These are phyloP conservation scores for Chaetomium tenue DNA, from an alignment of 495 filamentous ascomycete species.

Conservation along the genomic window DNA sequence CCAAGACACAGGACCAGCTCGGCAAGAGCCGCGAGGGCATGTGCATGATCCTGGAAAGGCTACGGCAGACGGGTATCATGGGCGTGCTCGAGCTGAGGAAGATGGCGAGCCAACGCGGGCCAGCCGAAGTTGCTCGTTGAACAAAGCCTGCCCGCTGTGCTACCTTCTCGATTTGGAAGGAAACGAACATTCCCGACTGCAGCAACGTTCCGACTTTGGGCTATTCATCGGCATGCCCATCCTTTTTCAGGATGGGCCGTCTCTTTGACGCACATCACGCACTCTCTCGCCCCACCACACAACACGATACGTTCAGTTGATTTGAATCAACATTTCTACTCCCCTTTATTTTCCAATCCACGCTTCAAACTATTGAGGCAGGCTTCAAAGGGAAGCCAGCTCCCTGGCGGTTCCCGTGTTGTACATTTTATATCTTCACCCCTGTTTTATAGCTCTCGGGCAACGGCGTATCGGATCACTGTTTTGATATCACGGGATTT, in stretches of 20 bases:
- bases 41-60: constrained; percentile 84
- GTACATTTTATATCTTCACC: constrained; percentile 21
- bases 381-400: constrained; percentile 14
- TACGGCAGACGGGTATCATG: constrained; percentile 74
- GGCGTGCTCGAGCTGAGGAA: constrained; percentile 85
- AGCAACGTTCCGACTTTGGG: not conserved
- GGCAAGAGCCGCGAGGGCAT: constrained; percentile 91
- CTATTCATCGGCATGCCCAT: not conserved
- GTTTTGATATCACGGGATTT: constrained; percentile 13
- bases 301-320: not conserved
- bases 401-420: constrained; percentile 11
- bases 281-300: not conserved
- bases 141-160: not conserved
- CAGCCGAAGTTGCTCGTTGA: constrained; percentile 26
- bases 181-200: not conserved
- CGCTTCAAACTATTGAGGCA: not conserved
- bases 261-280: not conserved
- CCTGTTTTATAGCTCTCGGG: constrained; percentile 16
- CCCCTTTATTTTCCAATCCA: not conserved
- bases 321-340: not conserved
- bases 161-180: not conserved
- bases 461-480: constrained; percentile 20
- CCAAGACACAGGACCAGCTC: constrained; percentile 77
- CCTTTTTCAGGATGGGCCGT: not conserved
- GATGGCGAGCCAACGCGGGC: constrained; percentile 32